A percentile compares a stretch with the other conserved stretches of the same genome.
Conservation (phyloP, 768 basidiomycete genomes). For the Nidula microcarpa region DNA sequence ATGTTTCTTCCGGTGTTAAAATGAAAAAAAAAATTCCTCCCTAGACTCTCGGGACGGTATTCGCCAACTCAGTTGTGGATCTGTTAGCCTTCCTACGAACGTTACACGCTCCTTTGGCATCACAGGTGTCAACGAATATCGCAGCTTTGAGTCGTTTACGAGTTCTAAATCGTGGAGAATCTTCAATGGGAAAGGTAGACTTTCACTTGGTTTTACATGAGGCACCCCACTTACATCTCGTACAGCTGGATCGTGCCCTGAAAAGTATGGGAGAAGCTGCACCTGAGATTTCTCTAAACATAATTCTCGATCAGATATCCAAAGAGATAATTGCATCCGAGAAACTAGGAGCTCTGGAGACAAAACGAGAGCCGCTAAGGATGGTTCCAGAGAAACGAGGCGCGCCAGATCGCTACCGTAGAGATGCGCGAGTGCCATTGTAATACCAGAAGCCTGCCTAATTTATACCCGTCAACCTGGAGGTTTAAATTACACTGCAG, state of each 20-base stretch:
- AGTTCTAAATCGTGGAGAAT: constrained; percentile 43
- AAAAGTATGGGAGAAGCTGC: constrained; percentile 49
- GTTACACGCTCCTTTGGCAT: constrained; percentile 45
- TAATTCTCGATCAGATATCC: constrained; percentile 52
- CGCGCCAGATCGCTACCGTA: background rate
- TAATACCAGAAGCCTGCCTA: too few species aligned
- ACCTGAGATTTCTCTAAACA: constrained; percentile 37
- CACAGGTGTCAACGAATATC: constrained; percentile 51
- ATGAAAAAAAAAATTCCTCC: too few species aligned
- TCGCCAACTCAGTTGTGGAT: constrained; percentile 54
- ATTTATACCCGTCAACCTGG: too few species aligned
- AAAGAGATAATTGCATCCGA: constrained; percentile 69
- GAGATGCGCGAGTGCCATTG: too few species aligned
- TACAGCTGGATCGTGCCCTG: constrained; percentile 54
- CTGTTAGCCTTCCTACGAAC: constrained; percentile 61
- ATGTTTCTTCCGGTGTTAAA: background rate
- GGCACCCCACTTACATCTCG: background rate
- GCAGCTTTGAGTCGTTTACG: constrained; percentile 48
- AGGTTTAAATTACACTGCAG: too few species aligned
- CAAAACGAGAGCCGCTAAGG: constrained; percentile 19
- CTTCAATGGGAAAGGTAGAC: constrained; percentile 46
- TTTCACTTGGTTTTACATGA: background rate
- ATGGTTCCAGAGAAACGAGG: background rate
- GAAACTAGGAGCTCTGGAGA: constrained; percentile 56
- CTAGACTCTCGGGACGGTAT: background rate